Conservation (phyloP, 108 stramenopile species). For the Skeletonema tropicum region DNA sequence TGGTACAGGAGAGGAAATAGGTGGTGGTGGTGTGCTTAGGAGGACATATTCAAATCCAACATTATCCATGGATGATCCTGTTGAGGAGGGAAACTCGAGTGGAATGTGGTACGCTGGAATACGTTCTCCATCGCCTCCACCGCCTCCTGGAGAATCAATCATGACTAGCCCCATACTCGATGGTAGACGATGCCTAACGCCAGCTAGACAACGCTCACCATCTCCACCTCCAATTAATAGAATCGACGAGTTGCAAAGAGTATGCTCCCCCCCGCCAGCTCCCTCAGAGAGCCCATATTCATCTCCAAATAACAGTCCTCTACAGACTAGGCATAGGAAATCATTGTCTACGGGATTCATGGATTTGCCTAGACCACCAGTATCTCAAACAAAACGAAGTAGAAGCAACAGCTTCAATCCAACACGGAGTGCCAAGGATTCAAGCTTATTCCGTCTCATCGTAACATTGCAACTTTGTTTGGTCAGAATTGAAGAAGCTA, state of each 20-base stretch:
- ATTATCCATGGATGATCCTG: constrained; percentile 43
- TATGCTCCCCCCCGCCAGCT: neutral
- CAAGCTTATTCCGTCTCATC: constrained; percentile 78
- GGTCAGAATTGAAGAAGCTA: constrained; percentile 75
- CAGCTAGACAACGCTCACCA: constrained; percentile 2
- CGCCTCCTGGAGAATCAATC: neutral
- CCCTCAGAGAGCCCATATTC: neutral
- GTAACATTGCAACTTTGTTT: constrained; percentile 72
- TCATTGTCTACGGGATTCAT: constrained; percentile 23
- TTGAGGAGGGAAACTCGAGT: constrained; percentile 33
- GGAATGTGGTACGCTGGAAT: constrained; percentile 37
- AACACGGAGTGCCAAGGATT: constrained; percentile 54
- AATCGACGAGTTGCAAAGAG: neutral
- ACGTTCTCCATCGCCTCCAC: constrained; percentile 12
- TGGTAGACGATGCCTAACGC: neutral
- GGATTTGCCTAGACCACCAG: neutral
- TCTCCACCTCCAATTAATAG: constrained; percentile 7
- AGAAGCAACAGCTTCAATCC: constrained; percentile 9
- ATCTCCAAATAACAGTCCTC: constrained; percentile 14
- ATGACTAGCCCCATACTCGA: neutral
- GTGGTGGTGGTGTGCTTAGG: constrained; percentile 7
- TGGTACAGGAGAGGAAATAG: neutral
- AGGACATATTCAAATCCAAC: constrained; percentile 12
- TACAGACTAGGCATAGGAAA: constrained; percentile 21
- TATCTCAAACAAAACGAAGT: neutral